Conservation (phyloP, 2,329 filamentous ascomycete species). For the Venturia asperata region DNA sequence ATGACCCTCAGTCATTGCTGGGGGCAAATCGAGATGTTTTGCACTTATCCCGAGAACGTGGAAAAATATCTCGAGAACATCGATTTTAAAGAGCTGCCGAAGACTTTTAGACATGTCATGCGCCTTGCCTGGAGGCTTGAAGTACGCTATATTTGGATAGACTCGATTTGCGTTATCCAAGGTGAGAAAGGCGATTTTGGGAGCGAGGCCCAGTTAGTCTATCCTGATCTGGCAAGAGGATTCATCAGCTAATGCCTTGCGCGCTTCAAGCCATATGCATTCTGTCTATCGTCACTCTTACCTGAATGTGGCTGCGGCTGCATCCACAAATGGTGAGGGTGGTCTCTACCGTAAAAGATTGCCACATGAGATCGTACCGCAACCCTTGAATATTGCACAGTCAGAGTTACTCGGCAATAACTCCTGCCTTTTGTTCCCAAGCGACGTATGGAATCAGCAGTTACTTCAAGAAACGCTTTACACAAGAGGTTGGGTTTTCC, state of each 20-base stretch:
- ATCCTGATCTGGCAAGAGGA: background rate
- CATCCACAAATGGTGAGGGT: background rate
- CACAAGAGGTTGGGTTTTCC: conserved; percentile 16
- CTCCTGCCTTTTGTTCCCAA: background rate
- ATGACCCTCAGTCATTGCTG: conserved; percentile 13
- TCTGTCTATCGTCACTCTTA: conserved; percentile 9
- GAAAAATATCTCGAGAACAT: background rate
- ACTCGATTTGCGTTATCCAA: conserved; percentile 18
- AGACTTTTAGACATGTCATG: background rate
- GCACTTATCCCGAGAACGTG: background rate
- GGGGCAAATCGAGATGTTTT: background rate
- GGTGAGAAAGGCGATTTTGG: conserved; percentile 13
- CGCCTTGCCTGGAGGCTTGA: background rate
- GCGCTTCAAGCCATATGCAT: background rate
- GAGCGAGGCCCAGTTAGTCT: conserved; percentile 6
- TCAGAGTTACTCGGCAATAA: background rate
- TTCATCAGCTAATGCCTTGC: background rate
- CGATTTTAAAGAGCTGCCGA: background rate
- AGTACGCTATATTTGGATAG: conserved; percentile 6
- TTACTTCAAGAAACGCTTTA: background rate
- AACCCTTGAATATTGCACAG: background rate
- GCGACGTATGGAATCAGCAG: background rate
- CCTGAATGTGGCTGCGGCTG: conserved; percentile 14
- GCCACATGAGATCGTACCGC: background rate
- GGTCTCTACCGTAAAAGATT: background rate